Evolutionary conservation across 2,329 filamentous ascomycete species (phyloP), one percentile per base, ranked within the genome.

Genomic region (Fusarium hainanense): DNA sequence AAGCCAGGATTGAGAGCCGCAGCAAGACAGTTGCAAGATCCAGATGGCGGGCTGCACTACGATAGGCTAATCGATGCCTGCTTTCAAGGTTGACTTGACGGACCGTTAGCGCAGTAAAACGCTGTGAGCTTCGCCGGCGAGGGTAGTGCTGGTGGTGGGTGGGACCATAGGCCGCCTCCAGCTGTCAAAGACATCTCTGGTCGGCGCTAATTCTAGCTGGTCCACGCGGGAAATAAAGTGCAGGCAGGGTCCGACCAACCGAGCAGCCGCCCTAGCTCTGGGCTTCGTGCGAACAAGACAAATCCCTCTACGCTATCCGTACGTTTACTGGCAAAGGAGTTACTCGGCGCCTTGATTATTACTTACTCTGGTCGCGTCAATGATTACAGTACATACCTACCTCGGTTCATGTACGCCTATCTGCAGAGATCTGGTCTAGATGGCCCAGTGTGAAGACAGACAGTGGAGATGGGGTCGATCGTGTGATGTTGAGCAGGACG

Each of bases 201-300:
- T 66, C 64, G 73, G 70, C 71, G 58, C 72, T 73, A 73, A 65
- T 42, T 69, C 65, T 61, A 54, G 69, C 50, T 49, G 47, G 63
- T 54, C 63, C 54, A 46, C 61, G 49, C 60, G 63, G 66, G 52
- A 74, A 73, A 66, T 64, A 67, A 54, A 46, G 32, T 62, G 69
- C 34, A 54, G 64, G 64, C 58, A 74, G 54, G 64, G 67, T 56
- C 46, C 37, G 42, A 54, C 48, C 50, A 62, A 51, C 48, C 41
- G 37, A 51, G 46, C 50, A 62, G 50, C 48, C 41, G 37, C 54
- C 48, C 54, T 63, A 58, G 41, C 34, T 37, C 42, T 68, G 43
- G 7, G 23, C 28, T 37, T 43, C 20, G 14, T 16, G 11, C 20
- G 41, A 43, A 16, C 41, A 43, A 55, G 18, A 37, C 18, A n/a